These are phyloP conservation scores for Cadophora gregata DNA, from an alignment of 2,329 filamentous ascomycete species.

Conservation along the genomic window DNA sequence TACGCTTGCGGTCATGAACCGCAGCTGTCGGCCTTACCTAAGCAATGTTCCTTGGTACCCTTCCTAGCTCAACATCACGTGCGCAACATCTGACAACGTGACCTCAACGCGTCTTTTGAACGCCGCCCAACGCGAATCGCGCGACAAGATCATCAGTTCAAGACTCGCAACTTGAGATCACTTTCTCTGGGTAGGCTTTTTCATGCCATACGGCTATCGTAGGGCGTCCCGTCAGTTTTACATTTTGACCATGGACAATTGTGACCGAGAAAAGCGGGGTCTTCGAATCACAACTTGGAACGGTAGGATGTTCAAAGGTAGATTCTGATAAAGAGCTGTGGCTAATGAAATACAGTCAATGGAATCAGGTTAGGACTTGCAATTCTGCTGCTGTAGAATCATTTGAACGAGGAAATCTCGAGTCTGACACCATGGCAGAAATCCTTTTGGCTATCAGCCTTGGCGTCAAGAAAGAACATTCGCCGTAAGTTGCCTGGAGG, in stretches of 20 bases:
- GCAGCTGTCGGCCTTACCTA: too few relatives aligned
- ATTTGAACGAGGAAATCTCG: neutral
- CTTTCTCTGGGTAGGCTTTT: neutral
- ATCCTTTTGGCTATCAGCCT: conserved; percentile 84
- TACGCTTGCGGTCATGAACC: conserved; percentile 22
- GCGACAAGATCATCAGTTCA: neutral
- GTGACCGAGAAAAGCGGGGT: conserved; percentile 58
- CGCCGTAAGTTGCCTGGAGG: conserved; percentile 53
- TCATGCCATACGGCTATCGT: neutral
- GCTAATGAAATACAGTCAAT: conserved; percentile 62
- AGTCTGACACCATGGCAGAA: conserved; percentile 53
- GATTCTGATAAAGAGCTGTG: neutral
- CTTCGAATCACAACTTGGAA: conserved; percentile 89
- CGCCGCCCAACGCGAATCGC: neutral
- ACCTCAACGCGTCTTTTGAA: conserved; percentile 2
- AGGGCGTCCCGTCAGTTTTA: too few relatives aligned
- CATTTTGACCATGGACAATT: conserved; percentile 14
- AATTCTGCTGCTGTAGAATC: neutral
- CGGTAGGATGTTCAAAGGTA: conserved; percentile 55
- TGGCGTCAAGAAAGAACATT: conserved; percentile 76
- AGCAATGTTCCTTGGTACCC: too few relatives aligned
- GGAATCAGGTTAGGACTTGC: conserved; percentile 68
- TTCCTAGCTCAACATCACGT: conserved; percentile 8
- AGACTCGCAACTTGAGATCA: neutral
- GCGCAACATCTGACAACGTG: neutral